These are phyloP conservation scores for Rhytidhysteron rufulum DNA, from an alignment of 2,329 filamentous ascomycete genomes.

Conservation along the genomic window DNA sequence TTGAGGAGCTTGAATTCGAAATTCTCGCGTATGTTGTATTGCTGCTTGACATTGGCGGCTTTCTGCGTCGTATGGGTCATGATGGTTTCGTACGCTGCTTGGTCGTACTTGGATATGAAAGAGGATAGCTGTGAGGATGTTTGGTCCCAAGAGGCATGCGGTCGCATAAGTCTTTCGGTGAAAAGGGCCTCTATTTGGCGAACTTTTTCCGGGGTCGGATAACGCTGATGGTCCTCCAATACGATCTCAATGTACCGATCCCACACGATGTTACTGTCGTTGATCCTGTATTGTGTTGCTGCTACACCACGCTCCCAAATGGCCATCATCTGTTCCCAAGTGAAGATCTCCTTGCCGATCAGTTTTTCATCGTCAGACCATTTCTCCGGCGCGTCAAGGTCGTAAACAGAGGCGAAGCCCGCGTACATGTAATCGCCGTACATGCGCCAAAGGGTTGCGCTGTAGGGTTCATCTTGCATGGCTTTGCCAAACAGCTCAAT, in stretches of 20 bases:
- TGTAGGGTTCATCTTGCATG: slow-evolving; percentile 67
- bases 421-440: slow-evolving; percentile 77
- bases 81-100: slow-evolving; percentile 65
- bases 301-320: slow-evolving; percentile 70
- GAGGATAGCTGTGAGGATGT: slow-evolving; percentile 72
- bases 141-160: slow-evolving; percentile 70
- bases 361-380: slow-evolving; percentile 65
- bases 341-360: slow-evolving; percentile 68
- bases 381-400: slow-evolving; percentile 41
- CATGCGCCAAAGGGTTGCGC: slow-evolving; percentile 68
- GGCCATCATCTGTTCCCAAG: slow-evolving; percentile 61
- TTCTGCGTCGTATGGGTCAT: slow-evolving; percentile 66
- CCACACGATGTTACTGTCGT: slow-evolving; percentile 76
- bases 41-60: slow-evolving; percentile 60
- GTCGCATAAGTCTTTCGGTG: slow-evolving; percentile 65
- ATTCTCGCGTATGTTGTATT: slow-evolving; percentile 61
- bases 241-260: slow-evolving; percentile 72
- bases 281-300: slow-evolving; percentile 68
- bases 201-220: slow-evolving; percentile 54
- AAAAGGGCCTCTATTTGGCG: slow-evolving; percentile 66
- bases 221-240: slow-evolving; percentile 61
- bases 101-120: slow-evolving; percentile 69
- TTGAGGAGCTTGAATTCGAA: slow-evolving; percentile 64
- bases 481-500: slow-evolving; percentile 71
- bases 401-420: slow-evolving; percentile 63